phyloP scores from a whole-genome alignment of 2,329 filamentous ascomycete genomes.

The Lecanoromycetidae sp. region DNA sequence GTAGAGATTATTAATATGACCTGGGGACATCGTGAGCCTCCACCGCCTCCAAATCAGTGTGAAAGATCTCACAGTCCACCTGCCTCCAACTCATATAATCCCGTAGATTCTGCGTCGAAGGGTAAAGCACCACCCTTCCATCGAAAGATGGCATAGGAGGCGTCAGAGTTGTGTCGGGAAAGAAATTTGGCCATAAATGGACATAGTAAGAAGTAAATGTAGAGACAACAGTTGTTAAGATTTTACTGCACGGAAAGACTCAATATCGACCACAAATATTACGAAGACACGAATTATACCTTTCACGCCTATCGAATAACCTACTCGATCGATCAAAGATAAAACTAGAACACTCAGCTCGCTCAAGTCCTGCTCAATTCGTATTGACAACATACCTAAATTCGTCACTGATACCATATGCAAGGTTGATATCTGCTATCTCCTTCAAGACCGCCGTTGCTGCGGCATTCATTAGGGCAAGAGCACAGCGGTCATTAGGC shows the following conservation, averaged over 20 bases:
- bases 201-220: conserved; percentile 90
- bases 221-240: conserved; percentile 81
- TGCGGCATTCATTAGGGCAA: conserved; percentile 89
- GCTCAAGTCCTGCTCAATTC: neutral
- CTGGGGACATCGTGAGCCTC: conserved; percentile 32
- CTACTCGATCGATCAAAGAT: conserved; percentile 72
- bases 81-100: conserved; percentile 98
- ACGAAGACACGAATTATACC: conserved; percentile 35
- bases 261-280: neutral
- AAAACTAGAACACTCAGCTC: conserved; percentile 45
- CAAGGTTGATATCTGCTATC: conserved; percentile 71
- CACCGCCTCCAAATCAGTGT: too few relatives aligned
- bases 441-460: conserved; percentile 76
- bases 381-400: conserved; percentile 50
- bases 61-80: conserved; percentile 64
- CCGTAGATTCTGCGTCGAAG: conserved; percentile 64
- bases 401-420: conserved; percentile 91
- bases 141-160: conserved; percentile 81
- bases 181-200: conserved; percentile 63
- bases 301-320: conserved; percentile 74
- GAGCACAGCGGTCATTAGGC: conserved; percentile 76
- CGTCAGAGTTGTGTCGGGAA: conserved; percentile 58
- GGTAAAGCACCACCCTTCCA: conserved; percentile 81
- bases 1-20: conserved; percentile 96
- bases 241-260: conserved; percentile 51